Percentiles rank a stretch among this genome's conserved stretches.
These are phyloP conservation scores for Nicotiana attenuata DNA, from an alignment of 257 asterid species.

Conservation along the genomic window DNA sequence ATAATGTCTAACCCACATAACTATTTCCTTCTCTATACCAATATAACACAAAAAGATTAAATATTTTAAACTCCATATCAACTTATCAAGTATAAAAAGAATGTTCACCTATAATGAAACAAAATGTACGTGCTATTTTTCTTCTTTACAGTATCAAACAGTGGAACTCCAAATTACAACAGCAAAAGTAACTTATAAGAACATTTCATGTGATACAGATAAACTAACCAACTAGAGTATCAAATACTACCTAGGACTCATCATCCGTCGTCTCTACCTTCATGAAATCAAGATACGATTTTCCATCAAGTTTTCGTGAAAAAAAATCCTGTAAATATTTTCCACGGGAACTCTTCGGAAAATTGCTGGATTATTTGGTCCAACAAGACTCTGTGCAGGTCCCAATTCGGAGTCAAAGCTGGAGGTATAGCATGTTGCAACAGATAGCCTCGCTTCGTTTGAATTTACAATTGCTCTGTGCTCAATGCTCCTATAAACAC, in stretches of 20 bases:
- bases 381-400: slow-evolving; percentile 40
- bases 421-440: slow-evolving; percentile 43
- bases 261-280: slow-evolving; percentile 15
- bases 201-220: neutral
- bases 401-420: slow-evolving; percentile 37
- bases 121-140: too few relatives aligned
- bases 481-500: slow-evolving; percentile 44
- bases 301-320: slow-evolving; percentile 36
- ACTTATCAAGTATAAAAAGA: too few relatives aligned
- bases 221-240: neutral
- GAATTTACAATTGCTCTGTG: slow-evolving; percentile 48
- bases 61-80: too few relatives aligned
- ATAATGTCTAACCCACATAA: too few relatives aligned
- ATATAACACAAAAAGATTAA: too few relatives aligned
- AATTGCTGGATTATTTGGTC: slow-evolving; percentile 30
- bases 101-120: too few relatives aligned
- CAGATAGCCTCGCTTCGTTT: slow-evolving; percentile 37
- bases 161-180: neutral
- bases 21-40: too few relatives aligned
- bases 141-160: too few relatives aligned
- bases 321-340: slow-evolving; percentile 34
- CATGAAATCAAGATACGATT: slow-evolving; percentile 41
- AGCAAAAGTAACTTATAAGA: neutral
- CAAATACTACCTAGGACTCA: neutral
- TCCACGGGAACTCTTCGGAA: slow-evolving; percentile 27